phyloP scores from a whole-genome alignment of 306 rosid species.

The Malus sieversii region DNA sequence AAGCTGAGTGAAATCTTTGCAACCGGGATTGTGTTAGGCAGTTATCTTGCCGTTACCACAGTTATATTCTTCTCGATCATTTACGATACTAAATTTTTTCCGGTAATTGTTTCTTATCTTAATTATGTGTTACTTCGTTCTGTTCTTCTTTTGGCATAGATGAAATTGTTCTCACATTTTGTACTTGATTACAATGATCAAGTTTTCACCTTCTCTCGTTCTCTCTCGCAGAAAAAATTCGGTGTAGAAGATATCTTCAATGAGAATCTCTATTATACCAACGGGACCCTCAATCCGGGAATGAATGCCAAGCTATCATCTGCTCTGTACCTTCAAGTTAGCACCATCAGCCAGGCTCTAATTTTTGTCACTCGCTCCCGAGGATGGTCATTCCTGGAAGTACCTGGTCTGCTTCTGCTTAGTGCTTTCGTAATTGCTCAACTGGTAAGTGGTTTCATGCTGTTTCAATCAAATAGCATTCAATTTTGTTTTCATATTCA shows the following conservation, averaged over 20 bases:
- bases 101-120: background rate
- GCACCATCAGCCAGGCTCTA: constrained; percentile 18
- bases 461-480: background rate
- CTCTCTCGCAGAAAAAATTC: background rate
- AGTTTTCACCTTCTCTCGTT: background rate
- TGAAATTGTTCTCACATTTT: background rate
- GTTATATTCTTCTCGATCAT: constrained; percentile 2
- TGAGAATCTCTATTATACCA: background rate
- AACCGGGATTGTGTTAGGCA: constrained; percentile 12
- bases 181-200: background rate
- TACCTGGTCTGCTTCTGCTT: constrained; percentile 10
- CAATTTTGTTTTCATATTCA: background rate
- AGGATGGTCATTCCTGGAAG: constrained; percentile 13
- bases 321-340: constrained; percentile 21
- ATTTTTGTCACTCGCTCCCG: constrained; percentile 14
- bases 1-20: constrained; percentile 16
- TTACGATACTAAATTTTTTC: background rate
- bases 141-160: background rate
- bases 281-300: background rate
- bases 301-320: constrained; percentile 9
- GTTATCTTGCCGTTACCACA: constrained; percentile 13
- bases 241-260: background rate
- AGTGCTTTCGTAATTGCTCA: constrained; percentile 15
- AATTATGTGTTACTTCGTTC: background rate
- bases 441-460: background rate